Conservation (phyloP, 1,284 basidiomycete species). For the Xanthoconium separans region DNA sequence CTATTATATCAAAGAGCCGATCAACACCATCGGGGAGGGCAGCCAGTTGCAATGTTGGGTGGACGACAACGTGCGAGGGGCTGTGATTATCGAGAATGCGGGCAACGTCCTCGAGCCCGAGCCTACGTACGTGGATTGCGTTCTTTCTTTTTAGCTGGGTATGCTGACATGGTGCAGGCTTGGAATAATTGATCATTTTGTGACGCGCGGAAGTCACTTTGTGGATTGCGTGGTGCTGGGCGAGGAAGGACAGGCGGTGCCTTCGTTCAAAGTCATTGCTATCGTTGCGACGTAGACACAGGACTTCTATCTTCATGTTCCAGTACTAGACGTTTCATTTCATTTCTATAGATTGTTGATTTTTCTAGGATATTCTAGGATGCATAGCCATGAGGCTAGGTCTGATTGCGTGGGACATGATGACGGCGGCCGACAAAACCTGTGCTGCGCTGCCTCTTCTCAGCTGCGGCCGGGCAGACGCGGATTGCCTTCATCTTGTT, state of each 20-base stretch:
- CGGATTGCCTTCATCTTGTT: neutral
- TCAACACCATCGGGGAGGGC: constrained; percentile 50
- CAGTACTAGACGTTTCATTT: neutral
- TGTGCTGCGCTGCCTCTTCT: neutral
- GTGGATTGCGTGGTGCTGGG: constrained; percentile 83
- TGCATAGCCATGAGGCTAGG: neutral
- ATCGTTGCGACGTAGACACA: constrained; percentile 64
- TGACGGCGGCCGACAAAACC: constrained; percentile 15
- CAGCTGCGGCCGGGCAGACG: neutral
- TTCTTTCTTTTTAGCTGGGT: neutral
- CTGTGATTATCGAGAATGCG: constrained; percentile 63
- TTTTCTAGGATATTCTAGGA: neutral
- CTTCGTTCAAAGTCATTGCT: constrained; percentile 84
- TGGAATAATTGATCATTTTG: constrained; percentile 76
- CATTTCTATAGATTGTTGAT: neutral
- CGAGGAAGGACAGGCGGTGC: constrained; percentile 71
- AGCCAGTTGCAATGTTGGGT: constrained; percentile 83
- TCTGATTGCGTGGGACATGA: constrained; percentile 21
- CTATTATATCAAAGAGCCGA: constrained; percentile 71
- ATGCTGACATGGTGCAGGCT: constrained; percentile 44
- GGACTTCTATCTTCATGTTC: neutral
- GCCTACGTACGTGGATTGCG: constrained; percentile 50
- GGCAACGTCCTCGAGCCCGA: constrained; percentile 48
- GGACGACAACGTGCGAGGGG: constrained; percentile 71
- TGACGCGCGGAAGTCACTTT: constrained; percentile 77